These are phyloP conservation scores for Centrapalus pauciflorus DNA, from an alignment of 129 eudicot genomes.

Conservation along the genomic window DNA sequence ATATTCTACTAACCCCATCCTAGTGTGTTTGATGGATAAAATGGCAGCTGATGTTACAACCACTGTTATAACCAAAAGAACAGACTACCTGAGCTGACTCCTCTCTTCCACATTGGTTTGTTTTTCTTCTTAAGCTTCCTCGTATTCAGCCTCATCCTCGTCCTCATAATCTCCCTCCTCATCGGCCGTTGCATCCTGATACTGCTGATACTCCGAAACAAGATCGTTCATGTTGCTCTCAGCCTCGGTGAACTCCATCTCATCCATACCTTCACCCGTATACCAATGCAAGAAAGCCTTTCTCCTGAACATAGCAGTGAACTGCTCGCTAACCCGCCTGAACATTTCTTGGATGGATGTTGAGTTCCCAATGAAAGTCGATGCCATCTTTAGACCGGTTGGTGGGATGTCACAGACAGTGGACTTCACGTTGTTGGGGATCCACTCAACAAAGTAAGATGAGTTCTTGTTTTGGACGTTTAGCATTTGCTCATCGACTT, in stretches of 20 bases:
- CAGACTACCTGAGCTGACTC: neutral
- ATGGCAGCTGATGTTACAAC: conserved; percentile 38
- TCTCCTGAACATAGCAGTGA: conserved; percentile 66
- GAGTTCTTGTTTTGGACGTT: conserved; percentile 68
- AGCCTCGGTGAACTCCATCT: conserved; percentile 70
- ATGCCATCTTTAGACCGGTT: conserved; percentile 57
- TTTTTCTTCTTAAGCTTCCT: conserved; percentile 13
- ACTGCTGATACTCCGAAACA: conserved; percentile 63
- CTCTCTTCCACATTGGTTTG: neutral
- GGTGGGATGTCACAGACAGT: conserved; percentile 70
- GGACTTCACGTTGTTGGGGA: conserved; percentile 60
- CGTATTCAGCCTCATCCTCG: conserved; percentile 43
- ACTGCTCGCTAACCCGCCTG: conserved; percentile 65
- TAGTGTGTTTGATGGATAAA: conserved; percentile 4
- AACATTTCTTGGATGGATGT: conserved; percentile 75
- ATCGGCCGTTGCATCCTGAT: conserved; percentile 70
- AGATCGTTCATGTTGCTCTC: conserved; percentile 66
- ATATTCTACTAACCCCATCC: neutral
- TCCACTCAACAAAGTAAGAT: conserved; percentile 65
- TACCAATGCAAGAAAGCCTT: conserved; percentile 77
- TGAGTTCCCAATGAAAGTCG: conserved; percentile 58
- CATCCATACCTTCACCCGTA: conserved; percentile 69
- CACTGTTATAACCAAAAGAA: conserved; percentile 18
- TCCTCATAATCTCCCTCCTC: conserved; percentile 55
- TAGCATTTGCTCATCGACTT: conserved; percentile 67